Evolutionary conservation across 345 rosid genomes (phyloP).

Genomic region (Tarenaya hassleriana): DNA sequence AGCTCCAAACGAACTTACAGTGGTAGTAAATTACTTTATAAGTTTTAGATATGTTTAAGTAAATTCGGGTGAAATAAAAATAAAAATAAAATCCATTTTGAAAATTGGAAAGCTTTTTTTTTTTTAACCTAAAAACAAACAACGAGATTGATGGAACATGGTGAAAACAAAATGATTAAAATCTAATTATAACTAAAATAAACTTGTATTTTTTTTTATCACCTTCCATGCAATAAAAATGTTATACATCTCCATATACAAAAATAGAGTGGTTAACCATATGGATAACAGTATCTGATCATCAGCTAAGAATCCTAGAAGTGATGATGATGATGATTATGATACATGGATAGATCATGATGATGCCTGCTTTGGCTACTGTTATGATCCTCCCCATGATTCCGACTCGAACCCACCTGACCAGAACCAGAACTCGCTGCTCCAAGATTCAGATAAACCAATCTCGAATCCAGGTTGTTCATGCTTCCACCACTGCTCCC

Average conservation of each 20-base stretch:
- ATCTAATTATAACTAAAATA: too few relatives aligned
- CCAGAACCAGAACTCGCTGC: slow-evolving; percentile 45
- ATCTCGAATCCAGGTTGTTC: slow-evolving; percentile 63
- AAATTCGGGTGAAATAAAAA: too few relatives aligned
- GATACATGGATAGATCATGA: slow-evolving; percentile 51
- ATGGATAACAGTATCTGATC: slow-evolving; percentile 12
- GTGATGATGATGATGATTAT: slow-evolving; percentile 40
- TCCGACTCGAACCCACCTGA: slow-evolving; percentile 56
- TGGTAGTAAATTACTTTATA: too few relatives aligned
- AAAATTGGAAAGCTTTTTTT: too few relatives aligned
- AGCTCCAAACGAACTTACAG: too few relatives aligned
- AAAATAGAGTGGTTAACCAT: slow-evolving; percentile 8
- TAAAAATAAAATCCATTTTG: too few relatives aligned
- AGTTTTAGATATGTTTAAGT: too few relatives aligned
- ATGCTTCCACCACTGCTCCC: slow-evolving; percentile 46
- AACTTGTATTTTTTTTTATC: slow-evolving; percentile 7
- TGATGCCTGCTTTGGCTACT: slow-evolving; percentile 47
- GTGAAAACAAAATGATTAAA: too few relatives aligned
- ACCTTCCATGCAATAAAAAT: not conserved
- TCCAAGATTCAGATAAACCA: slow-evolving; percentile 89
- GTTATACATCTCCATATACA: slow-evolving; percentile 17
- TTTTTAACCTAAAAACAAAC: too few relatives aligned
- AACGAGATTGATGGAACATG: too few relatives aligned
- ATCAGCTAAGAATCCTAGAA: slow-evolving; percentile 34
- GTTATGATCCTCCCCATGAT: slow-evolving; percentile 51